Conservation (phyloP, 179 eudicot species). For the Nepenthes alata region DNA sequence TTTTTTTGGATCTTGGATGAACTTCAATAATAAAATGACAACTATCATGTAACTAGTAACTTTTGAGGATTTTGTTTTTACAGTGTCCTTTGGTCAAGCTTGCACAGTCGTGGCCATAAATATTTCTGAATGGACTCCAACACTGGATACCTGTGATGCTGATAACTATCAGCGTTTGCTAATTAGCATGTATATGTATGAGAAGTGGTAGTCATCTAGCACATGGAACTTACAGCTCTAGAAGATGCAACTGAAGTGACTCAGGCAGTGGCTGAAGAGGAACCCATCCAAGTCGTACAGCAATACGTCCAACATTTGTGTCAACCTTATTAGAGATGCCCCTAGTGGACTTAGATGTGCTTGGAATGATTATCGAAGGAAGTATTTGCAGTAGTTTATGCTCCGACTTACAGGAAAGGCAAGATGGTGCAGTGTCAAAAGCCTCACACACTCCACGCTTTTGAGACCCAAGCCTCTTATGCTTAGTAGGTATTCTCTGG, state of each 20-base stretch:
- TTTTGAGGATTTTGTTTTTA: constrained; percentile 16
- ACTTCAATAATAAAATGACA: not conserved
- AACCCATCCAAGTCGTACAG: constrained; percentile 94
- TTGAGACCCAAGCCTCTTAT: constrained; percentile 82
- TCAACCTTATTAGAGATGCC: constrained; percentile 47
- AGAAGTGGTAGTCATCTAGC: not conserved
- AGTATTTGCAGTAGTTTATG: constrained; percentile 4
- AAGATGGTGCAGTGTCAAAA: constrained; percentile 79
- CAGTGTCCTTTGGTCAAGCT: constrained; percentile 82
- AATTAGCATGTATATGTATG: not conserved
- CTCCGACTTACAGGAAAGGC: constrained; percentile 76
- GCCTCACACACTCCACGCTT: constrained; percentile 87
- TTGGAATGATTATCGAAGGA: not conserved
- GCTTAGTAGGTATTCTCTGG: constrained; percentile 78
- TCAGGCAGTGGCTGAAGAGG: constrained; percentile 94
- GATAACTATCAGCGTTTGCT: not conserved
- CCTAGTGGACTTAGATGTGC: constrained; percentile 1
- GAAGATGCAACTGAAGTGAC: constrained; percentile 81
- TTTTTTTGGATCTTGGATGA: not conserved
- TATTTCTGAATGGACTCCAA: constrained; percentile 74
- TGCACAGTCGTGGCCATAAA: constrained; percentile 89
- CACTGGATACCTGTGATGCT: constrained; percentile 33
- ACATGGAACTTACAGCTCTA: constrained; percentile 55
- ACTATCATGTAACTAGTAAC: not conserved
- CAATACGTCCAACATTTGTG: constrained; percentile 85